phyloP scores from a whole-genome alignment of 2,329 filamentous ascomycete species.

The Fusarium palustre region DNA sequence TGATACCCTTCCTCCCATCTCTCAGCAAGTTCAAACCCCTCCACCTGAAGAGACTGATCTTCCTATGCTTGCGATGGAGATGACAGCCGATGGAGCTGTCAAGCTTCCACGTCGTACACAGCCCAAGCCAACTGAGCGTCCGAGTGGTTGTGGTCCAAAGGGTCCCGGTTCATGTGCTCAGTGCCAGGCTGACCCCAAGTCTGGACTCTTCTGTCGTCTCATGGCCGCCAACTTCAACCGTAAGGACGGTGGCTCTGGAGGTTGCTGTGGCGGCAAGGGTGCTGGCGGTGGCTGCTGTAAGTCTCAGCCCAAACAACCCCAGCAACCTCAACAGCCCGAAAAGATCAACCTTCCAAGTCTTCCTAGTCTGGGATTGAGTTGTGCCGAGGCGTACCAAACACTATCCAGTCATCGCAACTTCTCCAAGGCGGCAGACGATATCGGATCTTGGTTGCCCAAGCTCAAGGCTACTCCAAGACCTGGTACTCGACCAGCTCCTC shows the following conservation, averaged over 20 bases:
- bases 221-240: conserved; percentile 74
- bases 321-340: conserved; percentile 47
- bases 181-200: conserved; percentile 81
- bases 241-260: conserved; percentile 55
- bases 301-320: conserved; percentile 44
- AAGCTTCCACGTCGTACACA: conserved; percentile 64
- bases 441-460: conserved; percentile 80
- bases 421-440: conserved; percentile 77
- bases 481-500: conserved; percentile 46
- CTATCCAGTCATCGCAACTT: conserved; percentile 82
- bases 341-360: conserved; percentile 54
- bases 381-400: conserved; percentile 83
- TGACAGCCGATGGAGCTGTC: conserved; percentile 69
- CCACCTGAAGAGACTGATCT: conserved; percentile 71
- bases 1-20: conserved; percentile 57
- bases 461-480: conserved; percentile 69
- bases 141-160: conserved; percentile 69
- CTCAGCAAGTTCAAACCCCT: conserved; percentile 66
- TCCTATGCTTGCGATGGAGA: conserved; percentile 66
- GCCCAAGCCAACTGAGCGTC: conserved; percentile 45
- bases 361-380: conserved; percentile 71
- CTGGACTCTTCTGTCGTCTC: conserved; percentile 84
- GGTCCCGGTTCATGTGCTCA: conserved; percentile 84
- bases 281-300: conserved; percentile 75
- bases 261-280: conserved; percentile 74